Evolutionary conservation across 1,139 yeast species (phyloP).

Genomic region (Lodderomyces elongisporus): DNA sequence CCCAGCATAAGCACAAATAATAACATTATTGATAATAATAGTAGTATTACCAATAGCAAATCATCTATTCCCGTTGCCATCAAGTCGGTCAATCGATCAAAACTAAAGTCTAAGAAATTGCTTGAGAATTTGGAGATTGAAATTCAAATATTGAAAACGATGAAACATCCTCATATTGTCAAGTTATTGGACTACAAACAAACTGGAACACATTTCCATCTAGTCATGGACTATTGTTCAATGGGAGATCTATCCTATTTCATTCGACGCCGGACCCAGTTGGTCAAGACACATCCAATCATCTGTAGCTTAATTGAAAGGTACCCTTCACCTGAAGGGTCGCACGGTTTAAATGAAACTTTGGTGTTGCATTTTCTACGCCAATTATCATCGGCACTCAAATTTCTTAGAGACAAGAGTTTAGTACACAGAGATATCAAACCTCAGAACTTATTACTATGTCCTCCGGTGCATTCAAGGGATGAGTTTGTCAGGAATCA

Average conservation of each 20-base stretch:
- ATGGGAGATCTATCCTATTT: conserved; percentile 89
- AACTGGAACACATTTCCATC: conserved; percentile 73
- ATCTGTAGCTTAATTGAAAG: conserved; percentile 69
- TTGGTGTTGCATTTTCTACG: conserved; percentile 80
- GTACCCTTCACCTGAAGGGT: conserved; percentile 76
- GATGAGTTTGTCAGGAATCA: conserved; percentile 52
- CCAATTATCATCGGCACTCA: conserved; percentile 79
- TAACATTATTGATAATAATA: too few species aligned
- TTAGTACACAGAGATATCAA: conserved; percentile 91
- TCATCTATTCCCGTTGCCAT: too few species aligned
- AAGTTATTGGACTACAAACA: conserved; percentile 77
- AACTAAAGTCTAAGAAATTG: conserved; percentile 78
- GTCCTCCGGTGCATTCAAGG: conserved; percentile 66
- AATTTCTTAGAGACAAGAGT: conserved; percentile 74
- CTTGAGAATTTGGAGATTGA: conserved; percentile 89
- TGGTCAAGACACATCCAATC: conserved; percentile 72
- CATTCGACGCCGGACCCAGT: conserved; percentile 69
- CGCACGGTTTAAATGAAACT: conserved; percentile 74
- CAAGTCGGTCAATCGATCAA: conserved; percentile 79
- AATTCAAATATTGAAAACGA: conserved; percentile 74
- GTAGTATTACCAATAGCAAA: conserved; percentile 40
- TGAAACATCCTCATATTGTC: conserved; percentile 92
- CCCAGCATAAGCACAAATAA: too few species aligned
- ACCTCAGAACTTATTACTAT: conserved; percentile 83
- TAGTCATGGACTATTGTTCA: conserved; percentile 96